phyloP scores from a whole-genome alignment of 1,139 yeast species.

The Entelexis sorbosivorans region DNA sequence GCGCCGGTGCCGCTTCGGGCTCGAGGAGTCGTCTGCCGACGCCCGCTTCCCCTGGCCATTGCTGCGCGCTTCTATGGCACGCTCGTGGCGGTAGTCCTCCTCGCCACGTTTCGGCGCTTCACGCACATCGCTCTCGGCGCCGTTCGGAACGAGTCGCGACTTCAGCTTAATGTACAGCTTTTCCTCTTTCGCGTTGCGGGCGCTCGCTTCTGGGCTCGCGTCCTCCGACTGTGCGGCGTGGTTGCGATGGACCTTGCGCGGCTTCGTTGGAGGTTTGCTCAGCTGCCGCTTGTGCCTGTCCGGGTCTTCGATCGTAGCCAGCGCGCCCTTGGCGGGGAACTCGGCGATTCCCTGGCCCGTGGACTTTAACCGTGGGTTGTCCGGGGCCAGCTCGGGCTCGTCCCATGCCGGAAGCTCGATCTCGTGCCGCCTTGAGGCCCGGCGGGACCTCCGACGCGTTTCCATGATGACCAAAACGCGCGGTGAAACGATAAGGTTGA shows the following conservation, averaged over 20 bases:
- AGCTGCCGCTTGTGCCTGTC: slow-evolving; percentile 6
- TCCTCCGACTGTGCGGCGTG: not conserved
- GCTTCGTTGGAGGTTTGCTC: slow-evolving; percentile 3
- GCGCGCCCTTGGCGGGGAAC: slow-evolving; percentile 10
- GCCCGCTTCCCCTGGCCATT: not conserved
- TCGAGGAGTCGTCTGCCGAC: not conserved
- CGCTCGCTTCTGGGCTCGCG: not conserved
- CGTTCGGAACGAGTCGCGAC: slow-evolving; percentile 3
- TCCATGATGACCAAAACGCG: slow-evolving; percentile 6
- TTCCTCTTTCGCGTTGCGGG: slow-evolving; percentile 3
- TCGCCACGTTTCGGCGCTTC: slow-evolving; percentile 8
- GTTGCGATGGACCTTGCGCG: not conserved
- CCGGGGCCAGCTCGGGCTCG: slow-evolving; percentile 11
- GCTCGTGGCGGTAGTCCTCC: slow-evolving; percentile 20
- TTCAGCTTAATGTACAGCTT: slow-evolving; percentile 6
- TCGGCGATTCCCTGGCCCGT: slow-evolving; percentile 14
- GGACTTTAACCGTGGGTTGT: slow-evolving; percentile 7
- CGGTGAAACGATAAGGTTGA: slow-evolving; percentile 5
- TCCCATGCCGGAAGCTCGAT: slow-evolving; percentile 5
- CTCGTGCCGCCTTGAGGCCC: slow-evolving; percentile 5
- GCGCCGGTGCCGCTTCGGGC: slow-evolving; percentile 4
- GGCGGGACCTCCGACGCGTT: slow-evolving; percentile 2
- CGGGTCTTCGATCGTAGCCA: slow-evolving; percentile 15
- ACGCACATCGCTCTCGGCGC: slow-evolving; percentile 9
- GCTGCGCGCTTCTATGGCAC: not conserved